Percentiles rank a stretch among this genome's conserved stretches.
These are phyloP conservation scores for Avicennia marina DNA, from an alignment of 257 asterid genomes.

Conservation along the genomic window DNA sequence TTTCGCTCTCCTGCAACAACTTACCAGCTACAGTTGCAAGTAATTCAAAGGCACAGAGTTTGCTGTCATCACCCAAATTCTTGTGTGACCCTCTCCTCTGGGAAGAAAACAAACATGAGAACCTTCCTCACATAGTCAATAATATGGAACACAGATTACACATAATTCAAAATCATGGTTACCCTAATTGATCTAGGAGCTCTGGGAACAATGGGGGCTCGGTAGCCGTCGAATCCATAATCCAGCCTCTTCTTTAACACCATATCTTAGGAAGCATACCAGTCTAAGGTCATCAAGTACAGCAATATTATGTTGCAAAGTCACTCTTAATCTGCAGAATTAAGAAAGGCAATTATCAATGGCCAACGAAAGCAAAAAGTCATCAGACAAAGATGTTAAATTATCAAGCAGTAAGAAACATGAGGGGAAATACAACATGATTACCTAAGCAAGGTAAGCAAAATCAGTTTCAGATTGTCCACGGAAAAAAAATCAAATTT, in stretches of 20 bases:
- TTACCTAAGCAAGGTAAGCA: neutral
- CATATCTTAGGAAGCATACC: conserved; percentile 61
- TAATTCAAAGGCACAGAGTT: conserved; percentile 85
- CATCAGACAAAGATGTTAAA: too few relatives aligned
- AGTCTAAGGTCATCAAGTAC: conserved; percentile 34
- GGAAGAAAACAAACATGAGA: conserved; percentile 19
- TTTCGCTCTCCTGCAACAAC: conserved; percentile 78
- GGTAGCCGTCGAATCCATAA: conserved; percentile 36
- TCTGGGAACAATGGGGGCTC: conserved; percentile 50
- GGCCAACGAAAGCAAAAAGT: too few relatives aligned
- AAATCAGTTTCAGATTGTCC: neutral
- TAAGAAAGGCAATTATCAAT: neutral
- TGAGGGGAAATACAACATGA: neutral
- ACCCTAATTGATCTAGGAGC: conserved; percentile 82
- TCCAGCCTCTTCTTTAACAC: conserved; percentile 55
- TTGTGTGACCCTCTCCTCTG: conserved; percentile 59
- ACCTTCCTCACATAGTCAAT: conserved; percentile 9
- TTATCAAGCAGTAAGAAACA: too few relatives aligned
- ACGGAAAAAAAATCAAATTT: neutral
- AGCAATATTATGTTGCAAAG: conserved; percentile 14
- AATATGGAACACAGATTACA: neutral
- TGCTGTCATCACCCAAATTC: conserved; percentile 38
- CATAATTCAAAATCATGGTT: conserved; percentile 22
- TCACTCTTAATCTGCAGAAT: conserved; percentile 37
- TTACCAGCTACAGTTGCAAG: conserved; percentile 96